Evolutionary conservation across 805 yeast species (phyloP).

Genomic region (Ogataea methanolica): DNA sequence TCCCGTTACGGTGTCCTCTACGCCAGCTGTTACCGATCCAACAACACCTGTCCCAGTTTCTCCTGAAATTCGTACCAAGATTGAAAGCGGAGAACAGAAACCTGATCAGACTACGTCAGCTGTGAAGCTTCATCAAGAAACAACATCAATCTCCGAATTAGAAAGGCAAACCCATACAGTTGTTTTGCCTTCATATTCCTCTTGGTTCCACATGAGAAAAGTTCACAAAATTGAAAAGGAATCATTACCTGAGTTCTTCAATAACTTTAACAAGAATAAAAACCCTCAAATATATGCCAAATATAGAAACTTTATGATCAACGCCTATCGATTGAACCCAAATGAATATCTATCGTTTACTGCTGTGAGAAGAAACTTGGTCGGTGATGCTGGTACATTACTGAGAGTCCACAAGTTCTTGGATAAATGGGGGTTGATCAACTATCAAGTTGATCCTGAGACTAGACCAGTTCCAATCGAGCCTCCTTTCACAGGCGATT

Average conservation of each 20-base stretch:
- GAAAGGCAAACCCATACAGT: conserved; percentile 71
- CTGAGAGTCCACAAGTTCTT: conserved; percentile 80
- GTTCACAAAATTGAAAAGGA: conserved; percentile 76
- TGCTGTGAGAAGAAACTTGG: conserved; percentile 83
- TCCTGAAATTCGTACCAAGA: not conserved
- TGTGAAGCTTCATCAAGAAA: conserved; percentile 5
- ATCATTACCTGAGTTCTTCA: conserved; percentile 85
- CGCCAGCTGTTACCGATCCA: not conserved
- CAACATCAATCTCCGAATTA: conserved; percentile 14
- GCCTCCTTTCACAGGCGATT: conserved; percentile 74
- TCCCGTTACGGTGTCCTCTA: not conserved
- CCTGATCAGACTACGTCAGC: not conserved
- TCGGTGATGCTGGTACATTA: conserved; percentile 87
- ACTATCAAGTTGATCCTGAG: conserved; percentile 85
- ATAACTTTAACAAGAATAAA: conserved; percentile 55
- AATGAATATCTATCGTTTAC: conserved; percentile 86
- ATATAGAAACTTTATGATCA: conserved; percentile 85
- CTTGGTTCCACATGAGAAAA: conserved; percentile 76
- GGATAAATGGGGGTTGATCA: conserved; percentile 89
- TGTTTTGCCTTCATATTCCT: conserved; percentile 79
- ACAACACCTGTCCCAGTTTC: not conserved
- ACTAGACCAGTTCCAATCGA: conserved; percentile 63
- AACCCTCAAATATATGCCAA: conserved; percentile 77
- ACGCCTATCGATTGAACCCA: conserved; percentile 83
- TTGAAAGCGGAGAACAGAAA: not conserved